Conservation (phyloP, 305 asterid genomes). For the Plantago coronopus region DNA sequence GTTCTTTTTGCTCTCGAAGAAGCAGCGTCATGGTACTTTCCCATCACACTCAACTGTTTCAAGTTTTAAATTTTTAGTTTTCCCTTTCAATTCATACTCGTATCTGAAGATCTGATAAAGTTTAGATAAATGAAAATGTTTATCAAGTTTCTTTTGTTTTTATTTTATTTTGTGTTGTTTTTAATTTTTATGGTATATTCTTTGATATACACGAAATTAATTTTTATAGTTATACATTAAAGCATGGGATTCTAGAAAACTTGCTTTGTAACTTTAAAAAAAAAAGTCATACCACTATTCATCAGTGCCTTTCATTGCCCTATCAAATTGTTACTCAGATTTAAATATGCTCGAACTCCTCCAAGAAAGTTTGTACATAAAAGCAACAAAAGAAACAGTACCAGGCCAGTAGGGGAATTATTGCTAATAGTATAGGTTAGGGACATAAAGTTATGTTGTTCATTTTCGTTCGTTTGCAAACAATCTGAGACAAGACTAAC, state of each 20-base stretch:
- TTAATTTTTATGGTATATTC: too few relatives aligned
- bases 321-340: too few relatives aligned
- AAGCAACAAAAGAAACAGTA: slow-evolving; percentile 5
- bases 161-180: too few relatives aligned
- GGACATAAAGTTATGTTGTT: too few relatives aligned
- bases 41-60: slow-evolving; percentile 7
- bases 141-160: neutral
- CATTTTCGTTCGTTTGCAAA: neutral
- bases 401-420: neutral
- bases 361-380: slow-evolving; percentile 1
- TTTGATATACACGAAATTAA: too few relatives aligned
- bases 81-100: neutral
- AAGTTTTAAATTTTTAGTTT: neutral
- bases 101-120: neutral
- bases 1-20: slow-evolving; percentile 98
- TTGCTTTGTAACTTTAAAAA: too few relatives aligned
- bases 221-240: too few relatives aligned
- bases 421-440: slow-evolving; percentile 12
- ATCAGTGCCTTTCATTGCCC: too few relatives aligned
- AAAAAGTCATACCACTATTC: too few relatives aligned
- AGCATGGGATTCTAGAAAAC: neutral
- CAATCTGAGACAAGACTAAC: neutral
- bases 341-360: neutral
- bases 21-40: slow-evolving; percentile 86
- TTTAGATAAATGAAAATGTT: slow-evolving; percentile 1